Base-by-base conservation (phyloP, 2,329 filamentous ascomycete genomes). In the Neonectria hederae region DNA sequence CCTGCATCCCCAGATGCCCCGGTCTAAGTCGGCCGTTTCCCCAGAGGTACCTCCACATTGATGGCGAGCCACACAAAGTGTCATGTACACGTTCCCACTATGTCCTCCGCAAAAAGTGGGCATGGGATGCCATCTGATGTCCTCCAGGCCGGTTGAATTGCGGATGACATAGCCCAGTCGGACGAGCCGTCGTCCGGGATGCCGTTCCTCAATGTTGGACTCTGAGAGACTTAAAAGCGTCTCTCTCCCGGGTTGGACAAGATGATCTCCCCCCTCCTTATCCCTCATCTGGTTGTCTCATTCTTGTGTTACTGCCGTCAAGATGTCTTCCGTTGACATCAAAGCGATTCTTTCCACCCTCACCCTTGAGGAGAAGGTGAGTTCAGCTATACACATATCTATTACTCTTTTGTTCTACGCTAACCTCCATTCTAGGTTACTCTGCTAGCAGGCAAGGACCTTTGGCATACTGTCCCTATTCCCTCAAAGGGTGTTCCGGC, bases 321-420 rank as follows among this genome's bases (percentile, higher is more conserved):
- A 57, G 26, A 74, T 74, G 72, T 53, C 72, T 56, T 68, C 70
- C 19, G 70, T 71, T 63, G 69, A 74, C 58, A 69, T 76, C 1
- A 66, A 68, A 30, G 70, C 72, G 24, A 72, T 76, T 48, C 66
- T 76, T 59, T 67, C 74, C 40, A 73, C 67, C 54, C 69, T 76
- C 62, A 74, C 69, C 40, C 73, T 76, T 49, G 75, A 76, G 62
- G 75, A 76, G 53, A 76, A 76, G 69, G 75, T 72, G 35, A n/a
- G 59, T 72, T 26, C 10, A 42, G 14, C 40, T 46, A n/a, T 30
- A 28, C 17, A 13, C n/a, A 54, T 13, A 22, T 30, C n/a, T 11
- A 8, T n/a, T 54, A 19, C 35, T 53, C 3, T n/a, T 48, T 54
- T n/a, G 54, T 26, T 22, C 17, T 10, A 61, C 48, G 43, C 54